Percentiles rank a stretch among this genome's conserved stretches.
Evolutionary conservation across 148 eudicot genomes (phyloP).

Genomic region (Dianthus caryophyllus): DNA sequence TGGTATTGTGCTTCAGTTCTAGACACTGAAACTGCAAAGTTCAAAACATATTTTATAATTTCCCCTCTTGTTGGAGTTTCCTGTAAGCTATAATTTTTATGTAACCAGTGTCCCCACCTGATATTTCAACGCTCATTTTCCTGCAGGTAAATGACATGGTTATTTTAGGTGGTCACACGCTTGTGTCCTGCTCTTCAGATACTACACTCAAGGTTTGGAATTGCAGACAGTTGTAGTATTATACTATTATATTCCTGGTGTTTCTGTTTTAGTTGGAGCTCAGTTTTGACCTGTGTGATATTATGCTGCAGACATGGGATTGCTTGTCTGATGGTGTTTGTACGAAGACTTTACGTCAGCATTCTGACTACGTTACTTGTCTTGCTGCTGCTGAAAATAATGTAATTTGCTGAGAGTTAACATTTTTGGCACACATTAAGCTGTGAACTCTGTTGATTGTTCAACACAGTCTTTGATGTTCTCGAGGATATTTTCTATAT

Average conservation of each 20-base stretch:
- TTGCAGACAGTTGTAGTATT: not conserved
- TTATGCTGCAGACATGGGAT: constrained; percentile 65
- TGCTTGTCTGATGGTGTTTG: constrained; percentile 70
- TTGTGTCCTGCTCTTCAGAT: constrained; percentile 96
- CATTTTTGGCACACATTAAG: not conserved
- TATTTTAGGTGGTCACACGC: constrained; percentile 67
- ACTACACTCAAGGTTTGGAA: constrained; percentile 74
- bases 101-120: not conserved
- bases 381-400: constrained; percentile 83
- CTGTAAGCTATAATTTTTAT: not conserved
- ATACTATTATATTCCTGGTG: not conserved
- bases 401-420: constrained; percentile 48
- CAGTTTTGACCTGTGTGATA: constrained; percentile 6
- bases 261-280: constrained; percentile 5
- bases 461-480: not conserved
- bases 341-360: constrained; percentile 79
- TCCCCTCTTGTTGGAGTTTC: not conserved
- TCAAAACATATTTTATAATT: not conserved
- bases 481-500: constrained; percentile 8
- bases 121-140: constrained; percentile 14
- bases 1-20: not conserved
- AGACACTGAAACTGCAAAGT: not conserved
- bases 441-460: not conserved
- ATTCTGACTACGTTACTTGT: constrained; percentile 92
- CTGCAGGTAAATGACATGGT: constrained; percentile 92